Base-by-base conservation (phyloP, 208 protist genomes). In the Acanthamoeba triangularis region DNA sequence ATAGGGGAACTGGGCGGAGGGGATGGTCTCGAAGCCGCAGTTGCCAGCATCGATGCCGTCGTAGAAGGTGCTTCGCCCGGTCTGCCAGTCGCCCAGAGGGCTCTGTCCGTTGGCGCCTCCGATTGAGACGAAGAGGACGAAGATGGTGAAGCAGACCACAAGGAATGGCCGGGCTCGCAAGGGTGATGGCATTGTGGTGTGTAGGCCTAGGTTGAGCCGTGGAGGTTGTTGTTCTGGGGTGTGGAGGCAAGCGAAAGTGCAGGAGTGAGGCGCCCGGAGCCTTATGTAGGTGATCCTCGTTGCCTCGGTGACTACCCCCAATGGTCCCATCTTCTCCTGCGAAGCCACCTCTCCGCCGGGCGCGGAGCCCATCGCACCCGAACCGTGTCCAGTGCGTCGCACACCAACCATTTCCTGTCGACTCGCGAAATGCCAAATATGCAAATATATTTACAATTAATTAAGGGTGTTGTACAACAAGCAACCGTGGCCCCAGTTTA, bases 31-130 rank as follows among this genome's bases (percentile, higher is more conserved):
- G 87, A 56, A 93, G 59, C 54, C 61, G 87, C 87, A 93, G 87
- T 93, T 93, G 52, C 87, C 87, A 5, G 8, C 87, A 28, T 93
- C 87, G 87, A 93, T 93, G 20, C 63, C 87, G 18, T 78, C 37
- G 41, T 93, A 93, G 41, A 56, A 93, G 35, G 87, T 93, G 87
- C 61, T 76, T 4, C 87, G 30, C 0, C 87, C 87, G 6, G 33
- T 35, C 61, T 93, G 87, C 87, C 87, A 93, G 23, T n/a, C 35
- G 16, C 87, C 87, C n/a, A 93, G 23, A 5, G 87, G 35, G 0
- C 5, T 54, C 67, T 88, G 80, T 1, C 11, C 80, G 52, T 74
- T 69, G 18, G 28, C 61, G 16, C 16, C 28, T 14, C 61, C 61
- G 28, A 76, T 16, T n/a, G 33, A 25, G 28, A 37, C 0, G 67